These are phyloP conservation scores for Aschersonia sp. DNA, from an alignment of 2,329 filamentous ascomycete species.

Conservation along the genomic window DNA sequence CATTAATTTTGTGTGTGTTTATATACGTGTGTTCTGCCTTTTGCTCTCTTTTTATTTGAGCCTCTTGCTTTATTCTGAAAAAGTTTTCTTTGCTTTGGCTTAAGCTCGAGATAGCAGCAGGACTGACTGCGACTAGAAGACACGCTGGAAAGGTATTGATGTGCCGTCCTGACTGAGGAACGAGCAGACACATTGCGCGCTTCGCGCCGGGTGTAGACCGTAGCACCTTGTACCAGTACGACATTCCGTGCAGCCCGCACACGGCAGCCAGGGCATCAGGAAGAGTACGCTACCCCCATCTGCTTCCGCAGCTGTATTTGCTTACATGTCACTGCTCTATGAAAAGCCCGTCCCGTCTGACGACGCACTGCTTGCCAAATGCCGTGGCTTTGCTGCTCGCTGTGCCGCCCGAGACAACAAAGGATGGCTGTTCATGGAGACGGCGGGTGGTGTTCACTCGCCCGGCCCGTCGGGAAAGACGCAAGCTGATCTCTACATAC, in stretches of 20 bases:
- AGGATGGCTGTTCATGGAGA: slow-evolving; percentile 61
- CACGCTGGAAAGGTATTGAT: no score
- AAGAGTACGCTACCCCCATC: slow-evolving; percentile 17
- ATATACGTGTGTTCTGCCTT: background rate
- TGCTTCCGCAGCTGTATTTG: background rate
- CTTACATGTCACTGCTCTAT: background rate
- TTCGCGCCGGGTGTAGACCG: slow-evolving; percentile 36
- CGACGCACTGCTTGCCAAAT: slow-evolving; percentile 29
- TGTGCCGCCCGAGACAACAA: slow-evolving; percentile 22
- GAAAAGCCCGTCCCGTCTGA: slow-evolving; percentile 33
- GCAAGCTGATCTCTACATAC: slow-evolving; percentile 65
- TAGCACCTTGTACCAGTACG: slow-evolving; percentile 55
- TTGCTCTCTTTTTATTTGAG: background rate
- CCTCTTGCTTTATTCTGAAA: background rate
- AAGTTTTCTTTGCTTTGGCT: background rate
- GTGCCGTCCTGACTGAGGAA: background rate
- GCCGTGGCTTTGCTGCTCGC: slow-evolving; percentile 22
- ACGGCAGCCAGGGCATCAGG: slow-evolving; percentile 43
- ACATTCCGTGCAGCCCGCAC: slow-evolving; percentile 64
- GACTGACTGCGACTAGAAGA: no score
- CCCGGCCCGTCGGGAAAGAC: slow-evolving; percentile 61
- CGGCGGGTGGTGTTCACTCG: slow-evolving; percentile 69
- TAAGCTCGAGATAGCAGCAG: no score
- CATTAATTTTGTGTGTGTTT: background rate
- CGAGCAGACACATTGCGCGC: slow-evolving; percentile 42